A percentile compares a stretch with the other conserved stretches of the same genome.
Evolutionary conservation across 306 rosid genomes (phyloP).

Genomic region (Malus sylvestris): DNA sequence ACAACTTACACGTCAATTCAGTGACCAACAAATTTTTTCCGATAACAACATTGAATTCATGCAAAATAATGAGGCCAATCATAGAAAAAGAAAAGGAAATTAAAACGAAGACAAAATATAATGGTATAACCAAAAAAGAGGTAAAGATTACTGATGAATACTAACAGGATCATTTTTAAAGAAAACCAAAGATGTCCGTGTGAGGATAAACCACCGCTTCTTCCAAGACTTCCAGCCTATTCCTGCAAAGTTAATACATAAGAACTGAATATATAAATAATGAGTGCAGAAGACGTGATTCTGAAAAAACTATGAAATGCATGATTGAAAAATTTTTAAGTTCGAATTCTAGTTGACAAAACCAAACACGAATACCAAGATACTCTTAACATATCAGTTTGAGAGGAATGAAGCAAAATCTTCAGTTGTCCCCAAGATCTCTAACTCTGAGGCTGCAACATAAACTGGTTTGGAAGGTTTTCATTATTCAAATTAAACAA

Average conservation of each 20-base stretch:
- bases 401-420: neutral
- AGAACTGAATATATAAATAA: neutral
- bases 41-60: neutral
- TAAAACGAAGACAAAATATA: neutral
- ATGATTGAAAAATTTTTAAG: neutral
- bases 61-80: neutral
- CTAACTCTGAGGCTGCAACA: neutral
- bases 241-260: constrained; percentile 50
- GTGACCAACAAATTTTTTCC: neutral
- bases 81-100: neutral
- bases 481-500: neutral
- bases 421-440: neutral
- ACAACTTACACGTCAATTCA: neutral
- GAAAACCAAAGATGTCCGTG: constrained; percentile 88
- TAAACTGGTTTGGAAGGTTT: neutral
- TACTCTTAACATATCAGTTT: neutral
- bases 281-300: neutral
- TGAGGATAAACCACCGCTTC: constrained; percentile 98
- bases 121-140: constrained; percentile 4
- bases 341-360: neutral
- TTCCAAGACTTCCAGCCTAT: constrained; percentile 99
- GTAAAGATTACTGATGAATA: constrained; percentile 24
- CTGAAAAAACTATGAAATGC: neutral
- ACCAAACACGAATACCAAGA: neutral
- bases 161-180: constrained; percentile 97